Conservation (phyloP, 1,284 basidiomycete species). For the Cutaneotrichosporon arboriforme region DNA sequence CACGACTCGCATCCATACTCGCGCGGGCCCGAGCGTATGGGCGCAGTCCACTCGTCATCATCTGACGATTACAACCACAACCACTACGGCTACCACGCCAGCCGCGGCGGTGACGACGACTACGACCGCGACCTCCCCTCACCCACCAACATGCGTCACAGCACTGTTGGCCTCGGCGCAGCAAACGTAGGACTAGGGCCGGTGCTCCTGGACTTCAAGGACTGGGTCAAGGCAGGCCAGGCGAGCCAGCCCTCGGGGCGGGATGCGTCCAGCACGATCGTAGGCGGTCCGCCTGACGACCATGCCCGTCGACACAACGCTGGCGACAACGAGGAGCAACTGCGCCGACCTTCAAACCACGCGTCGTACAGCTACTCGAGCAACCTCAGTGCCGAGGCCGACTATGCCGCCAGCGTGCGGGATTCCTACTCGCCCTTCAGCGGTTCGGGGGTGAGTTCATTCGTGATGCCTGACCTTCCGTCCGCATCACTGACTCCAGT, state of each 20-base stretch:
- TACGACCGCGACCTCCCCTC: neutral
- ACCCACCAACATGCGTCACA: neutral
- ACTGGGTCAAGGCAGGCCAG: slow-evolving; percentile 22
- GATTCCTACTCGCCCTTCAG: neutral
- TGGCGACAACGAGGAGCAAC: neutral
- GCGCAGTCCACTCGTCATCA: too few relatives aligned
- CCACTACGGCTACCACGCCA: neutral
- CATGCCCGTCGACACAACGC: neutral
- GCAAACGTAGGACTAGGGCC: slow-evolving; percentile 15
- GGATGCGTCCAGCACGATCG: neutral
- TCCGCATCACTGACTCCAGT: neutral
- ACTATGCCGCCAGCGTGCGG: neutral
- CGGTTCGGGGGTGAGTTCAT: neutral
- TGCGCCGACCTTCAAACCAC: neutral
- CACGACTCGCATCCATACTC: too few relatives aligned
- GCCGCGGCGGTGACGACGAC: neutral
- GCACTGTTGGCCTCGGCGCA: slow-evolving; percentile 4
- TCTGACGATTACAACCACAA: neutral
- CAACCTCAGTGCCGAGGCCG: slow-evolving; percentile 1
- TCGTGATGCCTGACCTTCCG: neutral
- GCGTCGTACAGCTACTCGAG: slow-evolving; percentile 1
- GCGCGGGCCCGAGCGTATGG: too few relatives aligned
- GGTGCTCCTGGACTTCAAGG: slow-evolving; percentile 21
- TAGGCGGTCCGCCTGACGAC: neutral
- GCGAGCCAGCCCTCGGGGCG: neutral